A percentile compares a stretch with the other conserved stretches of the same genome.
phyloP scores from a whole-genome alignment of 208 protist species.

The Angomonas deanei region DNA sequence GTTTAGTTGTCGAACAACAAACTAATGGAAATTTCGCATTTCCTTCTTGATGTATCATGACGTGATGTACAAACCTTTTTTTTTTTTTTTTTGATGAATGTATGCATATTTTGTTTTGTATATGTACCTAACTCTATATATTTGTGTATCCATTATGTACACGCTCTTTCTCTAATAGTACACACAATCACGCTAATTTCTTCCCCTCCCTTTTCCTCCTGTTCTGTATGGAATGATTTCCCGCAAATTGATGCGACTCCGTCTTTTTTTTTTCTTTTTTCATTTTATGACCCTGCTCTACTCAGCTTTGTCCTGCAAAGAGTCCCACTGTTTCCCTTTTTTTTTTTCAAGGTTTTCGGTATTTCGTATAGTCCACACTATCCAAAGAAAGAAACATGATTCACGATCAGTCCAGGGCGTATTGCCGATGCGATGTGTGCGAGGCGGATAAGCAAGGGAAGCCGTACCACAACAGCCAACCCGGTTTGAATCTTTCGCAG shows the following conservation, averaged over 20 bases:
- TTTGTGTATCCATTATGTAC: background rate
- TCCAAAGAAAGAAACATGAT: constrained; percentile 58
- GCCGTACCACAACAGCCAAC: background rate
- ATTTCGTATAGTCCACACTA: no score
- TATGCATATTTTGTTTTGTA: constrained; percentile 2
- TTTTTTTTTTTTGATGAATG: constrained; percentile 4
- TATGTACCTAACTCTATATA: background rate
- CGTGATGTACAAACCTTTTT: constrained; percentile 1
- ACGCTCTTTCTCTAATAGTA: no score
- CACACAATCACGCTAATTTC: background rate
- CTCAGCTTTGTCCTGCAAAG: no score
- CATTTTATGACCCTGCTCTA: no score
- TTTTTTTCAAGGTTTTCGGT: no score
- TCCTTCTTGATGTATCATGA: constrained; percentile 1
- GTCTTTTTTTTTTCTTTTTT: no score
- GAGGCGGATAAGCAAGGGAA: constrained; percentile 20
- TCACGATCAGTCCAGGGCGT: constrained; percentile 68
- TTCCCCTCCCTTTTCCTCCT: background rate
- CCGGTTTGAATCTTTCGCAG: background rate
- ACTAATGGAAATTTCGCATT: no score
- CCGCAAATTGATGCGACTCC: no score
- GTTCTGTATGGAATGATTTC: no score
- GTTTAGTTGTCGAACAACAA: background rate
- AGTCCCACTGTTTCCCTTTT: no score
- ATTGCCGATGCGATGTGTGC: constrained; percentile 82